A percentile compares a stretch with the other conserved stretches of the same genome.
Evolutionary conservation across 1,284 basidiomycete species (phyloP).

Genomic region (Schizophyllum commune): DNA sequence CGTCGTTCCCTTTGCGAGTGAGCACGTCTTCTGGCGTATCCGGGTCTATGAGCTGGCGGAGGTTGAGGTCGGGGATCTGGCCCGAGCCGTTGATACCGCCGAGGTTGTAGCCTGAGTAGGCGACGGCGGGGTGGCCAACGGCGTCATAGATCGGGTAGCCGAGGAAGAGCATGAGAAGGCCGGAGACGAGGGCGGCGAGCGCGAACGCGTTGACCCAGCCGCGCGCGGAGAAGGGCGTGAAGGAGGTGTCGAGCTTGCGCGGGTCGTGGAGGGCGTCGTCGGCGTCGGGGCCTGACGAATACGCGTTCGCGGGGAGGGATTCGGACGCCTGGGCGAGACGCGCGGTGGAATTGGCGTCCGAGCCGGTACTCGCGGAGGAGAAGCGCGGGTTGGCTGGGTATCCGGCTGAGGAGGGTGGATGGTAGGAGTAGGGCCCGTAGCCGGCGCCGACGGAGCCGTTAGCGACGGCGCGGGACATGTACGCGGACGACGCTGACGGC

Average conservation of each 20-base stretch:
- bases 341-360: neutral
- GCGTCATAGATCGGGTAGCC: slow-evolving; percentile 71
- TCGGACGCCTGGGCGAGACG: neutral
- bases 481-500: neutral
- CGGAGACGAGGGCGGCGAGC: slow-evolving; percentile 50
- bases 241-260: neutral
- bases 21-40: slow-evolving; percentile 56
- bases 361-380: neutral
- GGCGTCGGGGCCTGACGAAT: neutral
- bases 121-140: neutral
- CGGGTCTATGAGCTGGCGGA: slow-evolving; percentile 57
- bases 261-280: neutral
- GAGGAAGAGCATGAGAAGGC: slow-evolving; percentile 62
- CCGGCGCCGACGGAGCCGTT: neutral
- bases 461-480: neutral
- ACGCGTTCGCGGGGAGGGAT: neutral
- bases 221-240: slow-evolving; percentile 45
- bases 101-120: slow-evolving; percentile 23
- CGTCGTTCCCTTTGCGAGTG: slow-evolving; percentile 56
- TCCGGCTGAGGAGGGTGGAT: neutral
- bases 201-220: slow-evolving; percentile 68
- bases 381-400: neutral
- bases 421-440: neutral
- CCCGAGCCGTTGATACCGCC: slow-evolving; percentile 15
- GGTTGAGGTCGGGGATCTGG: slow-evolving; percentile 42